Base-by-base conservation (phyloP, 345 rosid genomes). In the Hevea brasiliensis region DNA sequence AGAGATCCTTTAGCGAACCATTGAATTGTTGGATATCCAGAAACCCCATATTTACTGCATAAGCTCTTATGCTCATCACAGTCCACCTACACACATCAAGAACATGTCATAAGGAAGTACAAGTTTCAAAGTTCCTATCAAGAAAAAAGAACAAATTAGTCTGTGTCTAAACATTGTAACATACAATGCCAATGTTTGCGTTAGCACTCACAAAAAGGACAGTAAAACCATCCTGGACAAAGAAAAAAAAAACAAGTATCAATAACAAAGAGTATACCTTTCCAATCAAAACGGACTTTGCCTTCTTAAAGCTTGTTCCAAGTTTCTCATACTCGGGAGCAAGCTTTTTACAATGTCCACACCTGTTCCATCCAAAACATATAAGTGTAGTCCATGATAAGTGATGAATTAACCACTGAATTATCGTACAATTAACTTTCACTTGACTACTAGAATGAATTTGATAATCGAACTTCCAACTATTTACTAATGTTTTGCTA, bases 291-390 rank as follows among this genome's bases (percentile, higher is more conserved):
- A 93, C 79, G 55, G 96, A 88, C 71, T 91, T 91, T 8, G 93
- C 90, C 77, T 91, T 96, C 87, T 85, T 90, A 81, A 93, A 96
- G 87, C 96, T 96, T 50, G 90, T 71, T 8, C 92, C 98, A 26
- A 96, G 96, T 84, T 89, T 91, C 83, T 93, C 99, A 50, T 87
- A 93, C 70, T 96, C 98, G 0, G 99, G 97, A 81, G 97, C 97
- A 42, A 96, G 95, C 89, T 96, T 96, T 86, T 96, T 91, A 85
- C 99, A 93, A 84, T 96, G 99, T 0, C 99, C 99, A 81, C 98
- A 96, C 99, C 99, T 95, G 81, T 61, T 48, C 67, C 18, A 35
- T 55, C 11, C 55, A 68, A 37, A 41, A 58, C 18, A 12, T 0
- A 26, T 3, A 20, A 62, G 24, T 17, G 12, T 23, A 63, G 24